Evolutionary conservation across 2,329 filamentous ascomycete genomes (phyloP).

Genomic region (Microsporum ferrugineum): DNA sequence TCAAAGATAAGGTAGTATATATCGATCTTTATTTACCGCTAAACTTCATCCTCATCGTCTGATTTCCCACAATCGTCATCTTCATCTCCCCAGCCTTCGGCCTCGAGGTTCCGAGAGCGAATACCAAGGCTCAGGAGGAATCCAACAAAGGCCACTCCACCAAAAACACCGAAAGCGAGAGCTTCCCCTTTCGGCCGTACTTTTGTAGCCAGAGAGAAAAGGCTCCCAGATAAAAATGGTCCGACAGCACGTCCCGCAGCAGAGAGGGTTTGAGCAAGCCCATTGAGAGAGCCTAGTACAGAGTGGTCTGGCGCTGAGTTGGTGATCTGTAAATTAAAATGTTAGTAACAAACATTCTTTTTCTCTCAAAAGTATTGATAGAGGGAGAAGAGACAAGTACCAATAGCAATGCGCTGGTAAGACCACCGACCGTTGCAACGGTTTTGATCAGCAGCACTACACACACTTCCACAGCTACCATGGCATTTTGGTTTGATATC

Average conservation of each 20-base stretch:
- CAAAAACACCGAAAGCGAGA: slow-evolving; percentile 78
- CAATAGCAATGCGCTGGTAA: slow-evolving; percentile 79
- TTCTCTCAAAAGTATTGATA: neutral
- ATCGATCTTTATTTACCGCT: neutral
- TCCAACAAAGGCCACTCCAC: slow-evolving; percentile 66
- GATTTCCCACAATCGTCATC: slow-evolving; percentile 33
- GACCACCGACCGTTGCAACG: slow-evolving; percentile 73
- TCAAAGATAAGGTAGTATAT: neutral
- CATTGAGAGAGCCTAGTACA: slow-evolving; percentile 81
- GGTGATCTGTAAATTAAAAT: slow-evolving; percentile 53
- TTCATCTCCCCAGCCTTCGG: slow-evolving; percentile 41
- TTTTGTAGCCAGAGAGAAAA: slow-evolving; percentile 68
- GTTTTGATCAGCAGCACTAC: slow-evolving; percentile 76
- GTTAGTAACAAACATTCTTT: neutral
- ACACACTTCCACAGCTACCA: slow-evolving; percentile 73
- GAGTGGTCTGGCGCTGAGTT: slow-evolving; percentile 81
- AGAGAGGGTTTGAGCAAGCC: slow-evolving; percentile 84
- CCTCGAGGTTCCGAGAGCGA: slow-evolving; percentile 49
- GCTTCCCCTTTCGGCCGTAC: slow-evolving; percentile 71
- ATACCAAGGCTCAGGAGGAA: slow-evolving; percentile 73
- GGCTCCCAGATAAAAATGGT: slow-evolving; percentile 72
- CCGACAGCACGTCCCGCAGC: slow-evolving; percentile 81
- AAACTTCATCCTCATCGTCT: slow-evolving; percentile 31
- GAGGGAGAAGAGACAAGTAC: slow-evolving; percentile 40
- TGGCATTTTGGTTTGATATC: slow-evolving; percentile 50